Evolutionary conservation across 2,329 filamentous ascomycete genomes (phyloP), one percentile per base, ranked within the genome.

Genomic region (Microsporum ferrugineum): DNA sequence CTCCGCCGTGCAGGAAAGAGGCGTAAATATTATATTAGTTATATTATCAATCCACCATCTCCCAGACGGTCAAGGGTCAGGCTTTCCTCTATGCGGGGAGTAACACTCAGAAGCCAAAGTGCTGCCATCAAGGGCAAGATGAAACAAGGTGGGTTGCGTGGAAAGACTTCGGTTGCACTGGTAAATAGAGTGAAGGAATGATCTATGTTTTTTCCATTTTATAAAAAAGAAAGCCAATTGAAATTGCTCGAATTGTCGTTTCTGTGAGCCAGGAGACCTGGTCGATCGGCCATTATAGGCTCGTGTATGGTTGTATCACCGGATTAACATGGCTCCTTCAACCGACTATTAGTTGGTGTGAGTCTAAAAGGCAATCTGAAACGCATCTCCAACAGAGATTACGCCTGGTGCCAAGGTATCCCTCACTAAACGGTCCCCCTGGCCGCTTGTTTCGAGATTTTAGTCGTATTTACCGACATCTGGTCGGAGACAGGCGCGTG

Each of bases 371-470:
- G 17, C 27, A 53, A 53, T 31, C 29, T 53, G 49, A 53, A 53
- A 53, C 49, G 49, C 49, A 53, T 53, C 49, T 53, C 49, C 49
- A 53, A 53, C 49, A 53, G 49, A 29, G 31, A 33, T 43, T 53
- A 34, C 49, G 49, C 49, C 49, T 7, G 8, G 49, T 34, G 49
- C 49, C 49, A 53, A 53, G 49, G 14, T 53, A 6, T 33, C 49
- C 29, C 49, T 53, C 17, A 53, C 49, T 5, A 53, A 53, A 53
- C 49, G 49, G 49, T 27, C 49, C 49, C 47, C 49, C 29, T 53
- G 49, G 49, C 49, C 49, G 49, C 49, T 53, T 53, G 49, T 53
- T 53, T 53, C 49, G 49, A 53, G 17, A 12, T 34, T 34, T 34
- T 53, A 33, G 49, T 34, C 27, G 49, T 53, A 53, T 53, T 53